These are phyloP conservation scores for Musa schizocarpa DNA, from an alignment of 176 grass and related monocot genomes.

Conservation along the genomic window DNA sequence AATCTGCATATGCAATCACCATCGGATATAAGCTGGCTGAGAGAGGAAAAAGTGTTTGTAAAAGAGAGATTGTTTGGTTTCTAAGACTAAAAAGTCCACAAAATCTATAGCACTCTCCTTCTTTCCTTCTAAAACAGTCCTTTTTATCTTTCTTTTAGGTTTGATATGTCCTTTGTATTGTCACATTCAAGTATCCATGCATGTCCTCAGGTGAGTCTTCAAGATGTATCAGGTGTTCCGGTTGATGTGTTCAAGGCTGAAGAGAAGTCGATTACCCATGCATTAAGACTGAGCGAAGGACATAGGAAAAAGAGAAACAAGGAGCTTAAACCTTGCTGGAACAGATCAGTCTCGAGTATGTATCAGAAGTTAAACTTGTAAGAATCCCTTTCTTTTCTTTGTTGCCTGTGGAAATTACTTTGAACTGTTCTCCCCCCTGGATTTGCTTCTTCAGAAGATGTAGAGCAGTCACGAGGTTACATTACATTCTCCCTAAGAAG, in stretches of 20 bases:
- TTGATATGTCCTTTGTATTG: background rate
- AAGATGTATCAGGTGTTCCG: conserved; percentile 24
- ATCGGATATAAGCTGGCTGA: too few relatives aligned
- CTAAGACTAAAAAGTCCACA: too few relatives aligned
- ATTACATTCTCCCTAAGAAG: conserved; percentile 74
- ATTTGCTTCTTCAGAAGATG: conserved; percentile 29
- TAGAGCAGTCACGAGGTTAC: conserved; percentile 38
- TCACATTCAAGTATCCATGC: background rate
- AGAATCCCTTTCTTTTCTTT: conserved; percentile 13
- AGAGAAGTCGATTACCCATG: conserved; percentile 25
- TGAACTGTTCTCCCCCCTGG: background rate
- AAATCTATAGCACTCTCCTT: too few relatives aligned
- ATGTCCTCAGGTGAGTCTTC: conserved; percentile 34
- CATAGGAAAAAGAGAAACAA: conserved; percentile 17
- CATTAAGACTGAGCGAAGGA: conserved; percentile 21
- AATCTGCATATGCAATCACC: too few relatives aligned
- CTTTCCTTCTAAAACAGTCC: background rate
- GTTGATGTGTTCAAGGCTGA: conserved; percentile 31
- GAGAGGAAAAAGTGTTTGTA: too few relatives aligned
- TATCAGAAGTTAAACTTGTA: background rate
- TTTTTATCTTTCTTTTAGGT: background rate
- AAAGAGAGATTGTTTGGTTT: too few relatives aligned
- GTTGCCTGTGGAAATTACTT: background rate
- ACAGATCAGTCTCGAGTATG: conserved; percentile 52
- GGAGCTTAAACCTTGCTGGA: conserved; percentile 64